Percentiles rank a stretch among this genome's conserved stretches.
Conservation (phyloP, 805 yeast genomes). For the Ogataea paraovalis region DNA sequence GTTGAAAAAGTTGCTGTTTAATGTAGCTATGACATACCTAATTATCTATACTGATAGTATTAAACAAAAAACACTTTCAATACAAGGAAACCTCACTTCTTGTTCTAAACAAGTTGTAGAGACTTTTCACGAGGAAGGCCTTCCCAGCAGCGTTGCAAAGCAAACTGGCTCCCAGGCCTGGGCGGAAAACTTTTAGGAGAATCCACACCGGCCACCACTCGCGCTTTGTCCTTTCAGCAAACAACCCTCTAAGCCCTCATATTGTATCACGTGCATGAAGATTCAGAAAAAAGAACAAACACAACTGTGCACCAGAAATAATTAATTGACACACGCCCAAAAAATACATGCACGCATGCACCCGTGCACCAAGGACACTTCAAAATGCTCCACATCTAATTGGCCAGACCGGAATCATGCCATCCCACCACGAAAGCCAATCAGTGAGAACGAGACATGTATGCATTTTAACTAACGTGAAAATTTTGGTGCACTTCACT, state of each 20-base stretch:
- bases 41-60: constrained; percentile 6
- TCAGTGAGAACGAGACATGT: not conserved
- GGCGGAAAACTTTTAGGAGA: not conserved
- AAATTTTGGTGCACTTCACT: not conserved
- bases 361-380: not conserved
- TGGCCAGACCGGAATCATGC: not conserved
- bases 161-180: too few species aligned
- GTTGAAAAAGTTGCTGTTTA: not conserved
- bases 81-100: not conserved
- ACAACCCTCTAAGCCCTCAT: not conserved
- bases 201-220: not conserved
- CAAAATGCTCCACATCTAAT: not conserved
- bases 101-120: not conserved
- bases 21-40: constrained; percentile 3
- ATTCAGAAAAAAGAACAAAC: not conserved
- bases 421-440: not conserved
- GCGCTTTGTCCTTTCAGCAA: not conserved
- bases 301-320: not conserved
- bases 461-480: not conserved
- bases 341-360: not conserved
- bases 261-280: not conserved
- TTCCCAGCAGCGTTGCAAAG: too few species aligned
- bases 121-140: not conserved
- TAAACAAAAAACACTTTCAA: not conserved
- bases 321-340: not conserved